Evolutionary conservation across 306 rosid species (phyloP), one percentile per base, ranked within the genome.

Genomic region (Glycyrrhiza uralensis): DNA sequence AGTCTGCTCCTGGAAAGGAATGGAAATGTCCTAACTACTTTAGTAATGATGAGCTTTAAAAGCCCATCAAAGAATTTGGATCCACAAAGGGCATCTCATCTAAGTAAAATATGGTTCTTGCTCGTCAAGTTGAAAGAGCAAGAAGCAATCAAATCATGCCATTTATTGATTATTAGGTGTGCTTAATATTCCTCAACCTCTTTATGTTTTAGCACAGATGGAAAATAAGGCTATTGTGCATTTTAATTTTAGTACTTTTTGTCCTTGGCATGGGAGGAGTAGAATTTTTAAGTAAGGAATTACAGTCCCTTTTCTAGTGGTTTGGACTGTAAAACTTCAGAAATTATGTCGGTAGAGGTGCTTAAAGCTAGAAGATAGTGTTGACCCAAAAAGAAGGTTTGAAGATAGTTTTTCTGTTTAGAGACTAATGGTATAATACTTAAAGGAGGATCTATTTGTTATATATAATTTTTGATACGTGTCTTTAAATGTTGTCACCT

Each of bases 21-120:
- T 70, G 76, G 76, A 18, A 4, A 26, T 54, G 76, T 36, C 55
- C 65, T 33, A 22, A 38, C 52, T 55, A 42, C 55, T 5, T 13
- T 9, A 50, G 4, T 28, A 6, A 23, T 33, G 74, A 35, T 19
- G 62, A 33, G 4, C 32, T 47, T 4, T 33, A 35, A 5, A 68
- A 32, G 49, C 60, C 60, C 6, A 19, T 32, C 0, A 49, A 69
- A 69, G 50, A 11, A 18, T 0, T 18, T 12, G n/a, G 15, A 1
- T 12, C 22, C 13, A 51, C 32, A 36, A 69, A 33, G 7, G 7
- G 1, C 22, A 35, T n/a, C n/a, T n/a, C 13, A 4, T 1, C 72
- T 6, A 28, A 46, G 30, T 29, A 66, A 47, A 1, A n/a, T n/a
- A n/a, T n/a, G n/a, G n/a, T 4, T 1, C n/a, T n/a, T n/a, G n/a